A percentile compares a stretch with the other conserved stretches of the same genome.
Conservation (phyloP, 257 asterid species). For the Gynochthodes officinalis region DNA sequence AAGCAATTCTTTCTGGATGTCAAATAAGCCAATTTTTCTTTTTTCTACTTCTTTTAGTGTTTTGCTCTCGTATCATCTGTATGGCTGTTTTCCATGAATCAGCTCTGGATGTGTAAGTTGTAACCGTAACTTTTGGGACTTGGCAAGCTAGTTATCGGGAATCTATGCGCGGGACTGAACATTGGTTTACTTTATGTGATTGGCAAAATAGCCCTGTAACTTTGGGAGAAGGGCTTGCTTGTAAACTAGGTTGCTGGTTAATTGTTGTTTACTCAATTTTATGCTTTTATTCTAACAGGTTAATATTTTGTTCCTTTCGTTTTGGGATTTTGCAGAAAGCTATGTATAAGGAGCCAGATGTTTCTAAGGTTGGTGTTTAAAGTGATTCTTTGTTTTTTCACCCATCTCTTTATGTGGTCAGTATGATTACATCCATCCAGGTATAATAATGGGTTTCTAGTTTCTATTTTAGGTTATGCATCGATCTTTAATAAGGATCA, state of each 20-base stretch:
- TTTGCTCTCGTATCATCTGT: not conserved
- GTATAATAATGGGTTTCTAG: not conserved
- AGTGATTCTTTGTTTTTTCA: not conserved
- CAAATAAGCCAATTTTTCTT: not conserved
- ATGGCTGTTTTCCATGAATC: not conserved
- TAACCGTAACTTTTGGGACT: too few species aligned
- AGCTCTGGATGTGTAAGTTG: not conserved
- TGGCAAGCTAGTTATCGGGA: too few species aligned
- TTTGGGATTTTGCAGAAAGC: slow-evolving; percentile 58
- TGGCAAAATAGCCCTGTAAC: too few species aligned
- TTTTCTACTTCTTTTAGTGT: not conserved
- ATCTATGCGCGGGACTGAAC: too few species aligned
- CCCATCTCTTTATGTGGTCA: too few species aligned
- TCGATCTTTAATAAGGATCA: not conserved
- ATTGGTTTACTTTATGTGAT: too few species aligned
- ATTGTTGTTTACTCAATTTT: not conserved
- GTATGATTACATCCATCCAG: not conserved
- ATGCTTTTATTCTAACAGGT: not conserved
- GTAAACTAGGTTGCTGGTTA: not conserved
- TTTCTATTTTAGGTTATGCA: not conserved
- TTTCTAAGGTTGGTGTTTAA: slow-evolving; percentile 55
- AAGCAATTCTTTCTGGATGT: not conserved
- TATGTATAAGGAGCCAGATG: slow-evolving; percentile 74
- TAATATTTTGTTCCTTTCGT: slow-evolving; percentile 5
- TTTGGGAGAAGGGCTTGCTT: too few species aligned